These are phyloP conservation scores for Pisolithus thermaeus DNA, from an alignment of 1,284 basidiomycete genomes.

Conservation along the genomic window DNA sequence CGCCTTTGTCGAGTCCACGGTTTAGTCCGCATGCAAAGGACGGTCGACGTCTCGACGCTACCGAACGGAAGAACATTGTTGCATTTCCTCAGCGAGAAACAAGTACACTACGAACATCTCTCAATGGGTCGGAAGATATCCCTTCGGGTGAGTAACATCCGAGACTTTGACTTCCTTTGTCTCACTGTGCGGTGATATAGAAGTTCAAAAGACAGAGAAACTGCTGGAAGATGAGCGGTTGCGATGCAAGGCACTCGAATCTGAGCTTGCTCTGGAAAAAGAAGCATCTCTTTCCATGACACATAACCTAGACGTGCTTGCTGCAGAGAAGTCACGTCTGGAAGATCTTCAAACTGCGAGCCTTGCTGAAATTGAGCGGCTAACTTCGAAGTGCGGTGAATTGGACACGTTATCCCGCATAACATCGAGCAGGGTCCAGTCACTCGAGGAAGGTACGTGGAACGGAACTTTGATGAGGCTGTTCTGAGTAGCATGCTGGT, in stretches of 20 bases:
- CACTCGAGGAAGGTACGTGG: constrained; percentile 18
- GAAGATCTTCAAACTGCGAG: constrained; percentile 22
- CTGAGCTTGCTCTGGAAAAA: constrained; percentile 14
- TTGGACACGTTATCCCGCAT: constrained; percentile 10
- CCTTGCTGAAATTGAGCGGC: constrained; percentile 11
- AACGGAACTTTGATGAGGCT: not conserved
- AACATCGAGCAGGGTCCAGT: constrained; percentile 5
- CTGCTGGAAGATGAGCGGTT: constrained; percentile 15
- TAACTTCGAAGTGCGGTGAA: constrained; percentile 12
- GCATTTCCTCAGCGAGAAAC: constrained; percentile 15
- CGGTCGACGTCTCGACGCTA: constrained; percentile 11
- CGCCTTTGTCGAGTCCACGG: constrained; percentile 3
- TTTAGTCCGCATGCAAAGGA: constrained; percentile 5
- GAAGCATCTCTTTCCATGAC: constrained; percentile 7
- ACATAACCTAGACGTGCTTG: constrained; percentile 15
- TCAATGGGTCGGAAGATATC: constrained; percentile 11
- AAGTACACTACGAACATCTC: constrained; percentile 11
- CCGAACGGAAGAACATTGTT: constrained; percentile 16
- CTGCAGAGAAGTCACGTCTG: constrained; percentile 23
- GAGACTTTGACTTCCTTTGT: not conserved
- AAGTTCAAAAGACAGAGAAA: constrained; percentile 5
- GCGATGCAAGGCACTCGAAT: constrained; percentile 14
- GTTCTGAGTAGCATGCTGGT: constrained; percentile 3
- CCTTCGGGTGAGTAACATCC: constrained; percentile 11
- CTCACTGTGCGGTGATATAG: constrained; percentile 7